phyloP scores from a whole-genome alignment of 192 early-diverging fungal species.

The Paraglomus occultum region DNA sequence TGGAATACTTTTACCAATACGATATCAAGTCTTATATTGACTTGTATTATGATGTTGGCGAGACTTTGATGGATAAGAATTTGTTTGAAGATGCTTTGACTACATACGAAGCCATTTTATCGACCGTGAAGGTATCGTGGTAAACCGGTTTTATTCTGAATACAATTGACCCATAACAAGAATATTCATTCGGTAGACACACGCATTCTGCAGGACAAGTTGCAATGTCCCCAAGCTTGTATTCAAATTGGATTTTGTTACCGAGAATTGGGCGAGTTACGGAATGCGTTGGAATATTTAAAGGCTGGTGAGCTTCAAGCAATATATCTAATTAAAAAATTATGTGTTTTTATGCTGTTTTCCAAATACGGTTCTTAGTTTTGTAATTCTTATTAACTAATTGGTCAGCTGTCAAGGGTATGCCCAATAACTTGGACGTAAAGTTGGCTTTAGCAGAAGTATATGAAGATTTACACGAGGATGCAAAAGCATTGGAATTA shows the following conservation, averaged over 20 bases:
- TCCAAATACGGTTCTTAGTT: background rate
- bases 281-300: slow-evolving; percentile 61
- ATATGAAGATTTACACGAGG: slow-evolving; percentile 68
- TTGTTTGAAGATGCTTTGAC: slow-evolving; percentile 63
- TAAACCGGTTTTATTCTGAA: no score
- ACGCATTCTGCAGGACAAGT: no score
- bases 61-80: slow-evolving; percentile 64
- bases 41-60: slow-evolving; percentile 71
- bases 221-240: slow-evolving; percentile 32
- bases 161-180: no score
- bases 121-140: slow-evolving; percentile 39
- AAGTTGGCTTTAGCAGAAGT: slow-evolving; percentile 68
- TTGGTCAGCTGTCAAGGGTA: slow-evolving; percentile 49
- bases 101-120: slow-evolving; percentile 53
- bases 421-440: slow-evolving; percentile 63
- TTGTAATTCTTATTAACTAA: background rate
- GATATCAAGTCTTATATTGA: slow-evolving; percentile 58
- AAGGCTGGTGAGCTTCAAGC: slow-evolving; percentile 40
- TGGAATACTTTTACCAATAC: slow-evolving; percentile 56
- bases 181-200: no score
- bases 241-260: slow-evolving; percentile 59
- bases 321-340: background rate
- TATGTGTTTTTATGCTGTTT: background rate
- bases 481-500: slow-evolving; percentile 48
- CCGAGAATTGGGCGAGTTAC: slow-evolving; percentile 58